phyloP scores from a whole-genome alignment of 805 yeast species.

The Hanseniaspora occidentalis region DNA sequence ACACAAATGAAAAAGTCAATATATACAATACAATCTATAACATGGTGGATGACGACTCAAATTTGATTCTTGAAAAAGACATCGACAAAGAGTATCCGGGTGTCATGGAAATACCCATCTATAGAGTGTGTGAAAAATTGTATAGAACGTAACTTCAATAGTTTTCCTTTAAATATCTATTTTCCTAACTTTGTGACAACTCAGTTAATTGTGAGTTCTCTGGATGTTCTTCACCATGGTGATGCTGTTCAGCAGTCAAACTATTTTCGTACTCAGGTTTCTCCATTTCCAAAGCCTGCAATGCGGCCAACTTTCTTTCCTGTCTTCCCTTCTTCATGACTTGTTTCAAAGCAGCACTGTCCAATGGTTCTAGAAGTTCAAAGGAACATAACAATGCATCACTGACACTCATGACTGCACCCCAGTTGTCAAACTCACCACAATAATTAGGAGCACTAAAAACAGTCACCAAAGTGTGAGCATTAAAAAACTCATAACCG shows the following conservation, averaged over 20 bases:
- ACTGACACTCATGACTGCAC: conserved; percentile 67
- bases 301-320: conserved; percentile 58
- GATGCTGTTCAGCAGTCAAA: background rate
- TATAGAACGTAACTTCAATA: background rate
- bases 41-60: background rate
- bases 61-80: background rate
- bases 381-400: conserved; percentile 61
- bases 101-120: background rate
- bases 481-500: conserved; percentile 73
- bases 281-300: conserved; percentile 12
- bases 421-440: conserved; percentile 71
- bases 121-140: conserved; percentile 1
- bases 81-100: background rate
- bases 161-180: no score
- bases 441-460: conserved; percentile 79
- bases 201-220: background rate
- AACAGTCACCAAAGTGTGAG: conserved; percentile 61
- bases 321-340: conserved; percentile 90
- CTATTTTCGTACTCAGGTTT: background rate
- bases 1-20: background rate
- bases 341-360: conserved; percentile 83
- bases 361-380: conserved; percentile 88
- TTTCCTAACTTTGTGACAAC: no score
- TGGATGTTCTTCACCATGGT: background rate
- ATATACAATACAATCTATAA: background rate